phyloP scores from a whole-genome alignment of 2,329 filamentous ascomycete genomes.

The Aspergillus neotritici region DNA sequence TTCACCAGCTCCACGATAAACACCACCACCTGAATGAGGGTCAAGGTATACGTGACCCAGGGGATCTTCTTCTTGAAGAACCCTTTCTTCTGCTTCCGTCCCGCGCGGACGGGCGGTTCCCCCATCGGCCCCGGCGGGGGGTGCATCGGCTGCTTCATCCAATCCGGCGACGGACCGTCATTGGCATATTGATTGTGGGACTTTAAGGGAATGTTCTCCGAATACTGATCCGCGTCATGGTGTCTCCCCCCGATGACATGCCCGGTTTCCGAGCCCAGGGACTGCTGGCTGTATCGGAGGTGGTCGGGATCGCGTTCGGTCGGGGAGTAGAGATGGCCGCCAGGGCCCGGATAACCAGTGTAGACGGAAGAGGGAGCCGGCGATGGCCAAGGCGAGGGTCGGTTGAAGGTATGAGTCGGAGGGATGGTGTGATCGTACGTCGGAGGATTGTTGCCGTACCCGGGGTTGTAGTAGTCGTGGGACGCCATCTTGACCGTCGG shows the following conservation, averaged over 20 bases:
- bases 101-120: slow-evolving; percentile 14
- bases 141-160: slow-evolving; percentile 40
- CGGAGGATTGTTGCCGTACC: slow-evolving; percentile 30
- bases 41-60: slow-evolving; percentile 77
- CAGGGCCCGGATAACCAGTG: slow-evolving; percentile 15
- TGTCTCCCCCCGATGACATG: slow-evolving; percentile 28
- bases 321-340: slow-evolving; percentile 33
- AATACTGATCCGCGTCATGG: slow-evolving; percentile 33
- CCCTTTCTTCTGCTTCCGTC: slow-evolving; percentile 41
- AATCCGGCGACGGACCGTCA: slow-evolving; percentile 28
- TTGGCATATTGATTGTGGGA: slow-evolving; percentile 32
- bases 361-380: no score
- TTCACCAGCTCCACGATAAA: slow-evolving; percentile 85
- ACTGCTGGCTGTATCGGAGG: slow-evolving; percentile 34
- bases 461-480: slow-evolving; percentile 60
- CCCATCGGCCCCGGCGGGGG: slow-evolving; percentile 47
- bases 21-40: slow-evolving; percentile 69
- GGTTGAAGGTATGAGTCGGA: slow-evolving; percentile 34
- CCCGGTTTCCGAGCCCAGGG: slow-evolving; percentile 28
- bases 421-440: slow-evolving; percentile 31
- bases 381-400: slow-evolving; percentile 21
- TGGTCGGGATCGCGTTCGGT: slow-evolving; percentile 39
- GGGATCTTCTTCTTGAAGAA: slow-evolving; percentile 59
- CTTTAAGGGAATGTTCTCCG: slow-evolving; percentile 41
- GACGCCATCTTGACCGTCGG: slow-evolving; percentile 49